These are phyloP conservation scores for Candida arabinofermentans DNA, from an alignment of 805 yeast genomes.

Conservation along the genomic window DNA sequence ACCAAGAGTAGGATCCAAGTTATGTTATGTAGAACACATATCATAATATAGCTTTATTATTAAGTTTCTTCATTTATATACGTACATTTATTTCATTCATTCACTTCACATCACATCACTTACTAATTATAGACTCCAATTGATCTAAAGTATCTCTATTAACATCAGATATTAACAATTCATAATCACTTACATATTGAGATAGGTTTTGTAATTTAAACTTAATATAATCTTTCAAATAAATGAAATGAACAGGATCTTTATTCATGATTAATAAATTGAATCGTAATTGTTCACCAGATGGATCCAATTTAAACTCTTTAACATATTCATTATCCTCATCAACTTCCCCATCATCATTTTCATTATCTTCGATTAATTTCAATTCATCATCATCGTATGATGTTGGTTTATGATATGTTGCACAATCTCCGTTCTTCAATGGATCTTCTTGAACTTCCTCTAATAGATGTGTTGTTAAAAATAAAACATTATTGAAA, in stretches of 20 bases:
- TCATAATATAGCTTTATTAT: too few species aligned
- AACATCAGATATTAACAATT: conserved; percentile 30
- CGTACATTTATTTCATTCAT: not conserved
- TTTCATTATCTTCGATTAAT: conserved; percentile 18
- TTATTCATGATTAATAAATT: conserved; percentile 31
- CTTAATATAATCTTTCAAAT: conserved; percentile 42
- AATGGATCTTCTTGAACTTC: conserved; percentile 60
- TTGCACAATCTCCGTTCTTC: conserved; percentile 52
- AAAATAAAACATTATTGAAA: conserved; percentile 26
- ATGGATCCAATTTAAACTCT: conserved; percentile 26
- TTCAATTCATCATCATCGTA: conserved; percentile 34
- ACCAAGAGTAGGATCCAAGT: too few species aligned
- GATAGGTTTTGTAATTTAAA: conserved; percentile 28
- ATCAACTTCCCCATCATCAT: conserved; percentile 19
- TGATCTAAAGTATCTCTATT: conserved; percentile 30
- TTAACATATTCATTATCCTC: conserved; percentile 24
- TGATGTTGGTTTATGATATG: conserved; percentile 42
- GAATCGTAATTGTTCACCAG: conserved; percentile 41
- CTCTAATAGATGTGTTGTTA: conserved; percentile 49
- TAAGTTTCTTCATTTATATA: not conserved
- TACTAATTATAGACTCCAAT: conserved; percentile 23
- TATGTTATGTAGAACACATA: too few species aligned
- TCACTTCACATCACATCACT: not conserved
- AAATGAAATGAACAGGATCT: conserved; percentile 55
- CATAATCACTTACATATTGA: conserved; percentile 31